Evolutionary conservation across 2,329 filamentous ascomycete genomes (phyloP), one percentile per base, ranked within the genome.

Genomic region (Metarhizium anisopliae): DNA sequence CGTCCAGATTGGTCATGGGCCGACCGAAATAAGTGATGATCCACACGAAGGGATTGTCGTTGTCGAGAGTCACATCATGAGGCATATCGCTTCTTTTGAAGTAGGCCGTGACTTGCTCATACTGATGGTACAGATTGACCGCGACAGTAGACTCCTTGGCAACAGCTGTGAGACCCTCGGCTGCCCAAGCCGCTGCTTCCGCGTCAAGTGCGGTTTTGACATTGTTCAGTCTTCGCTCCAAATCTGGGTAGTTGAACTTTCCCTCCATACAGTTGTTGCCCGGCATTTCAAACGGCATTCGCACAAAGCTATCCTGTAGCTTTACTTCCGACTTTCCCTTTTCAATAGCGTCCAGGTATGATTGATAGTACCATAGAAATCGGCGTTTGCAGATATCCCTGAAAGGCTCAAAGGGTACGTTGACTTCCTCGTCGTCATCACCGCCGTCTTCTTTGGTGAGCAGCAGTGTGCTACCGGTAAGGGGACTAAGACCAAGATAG

Each of bases 301-400:
- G 80, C n/a, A 75, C 70, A 65, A 99, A 97, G 0, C 68, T 59
- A 42, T 82, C 74, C 2, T 82, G 81, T 58, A 86, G 83, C 58
- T 80, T 79, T 55, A 86, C 81, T 61, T 89, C 83, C 30, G 74
- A 69, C 62, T 77, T 80, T 32, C 85, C 87, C 58, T 84, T 79
- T 42, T 84, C 77, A 53, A 95, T 85, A 1, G 86, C 80, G 3
- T 80, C 75, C 25, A 94, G 75, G 66, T 97, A 97, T 3, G 88
- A 88, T 61, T 95, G 88, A 69, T 89, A 95, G 72, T 97, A 97
- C 94, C 94, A 97, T 14, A 97, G 75, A 67, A 97, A 96, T 1
- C 92, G 84, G 42, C 88, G 85, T 72, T 97, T 97, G 77, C 87
- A 89, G 5, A 96, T 77, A 65, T 97, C 93, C 61, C 85, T 86